A percentile compares a stretch with the other conserved stretches of the same genome.
These are phyloP conservation scores for Sclerotinia subarctica DNA, from an alignment of 2,329 filamentous ascomycete species.

Conservation along the genomic window DNA sequence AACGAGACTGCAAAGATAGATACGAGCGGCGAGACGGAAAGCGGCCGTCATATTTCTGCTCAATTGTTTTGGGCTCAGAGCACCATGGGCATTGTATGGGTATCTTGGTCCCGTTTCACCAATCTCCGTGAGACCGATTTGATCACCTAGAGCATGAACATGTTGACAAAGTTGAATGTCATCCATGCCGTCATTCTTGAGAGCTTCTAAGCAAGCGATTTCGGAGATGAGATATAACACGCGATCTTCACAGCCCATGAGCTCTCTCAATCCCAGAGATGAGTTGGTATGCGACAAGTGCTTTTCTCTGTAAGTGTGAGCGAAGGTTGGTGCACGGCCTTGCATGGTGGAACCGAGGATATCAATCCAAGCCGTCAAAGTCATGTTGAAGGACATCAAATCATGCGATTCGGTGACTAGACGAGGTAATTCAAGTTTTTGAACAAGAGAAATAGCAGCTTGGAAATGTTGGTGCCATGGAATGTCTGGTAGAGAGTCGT, in stretches of 20 bases:
- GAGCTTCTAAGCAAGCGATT: conserved; percentile 89
- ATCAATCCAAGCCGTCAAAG: conserved; percentile 90
- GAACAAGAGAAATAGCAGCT: conserved; percentile 79
- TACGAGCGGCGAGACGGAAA: conserved; percentile 87
- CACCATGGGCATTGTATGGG: conserved; percentile 66
- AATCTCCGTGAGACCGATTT: conserved; percentile 78
- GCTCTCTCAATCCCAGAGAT: conserved; percentile 73
- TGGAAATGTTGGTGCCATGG: conserved; percentile 98
- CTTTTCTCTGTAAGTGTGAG: conserved; percentile 94
- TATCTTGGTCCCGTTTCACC: conserved; percentile 55
- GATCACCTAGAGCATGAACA: conserved; percentile 80
- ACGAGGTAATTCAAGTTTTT: conserved; percentile 76
- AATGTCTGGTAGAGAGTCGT: conserved; percentile 84
- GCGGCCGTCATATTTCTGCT: conserved; percentile 84
- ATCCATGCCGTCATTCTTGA: conserved; percentile 80
- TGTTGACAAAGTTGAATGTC: conserved; percentile 84
- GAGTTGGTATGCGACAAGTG: conserved; percentile 65
- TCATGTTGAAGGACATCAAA: conserved; percentile 78
- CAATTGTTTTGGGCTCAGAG: conserved; percentile 77
- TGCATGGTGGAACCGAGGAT: conserved; percentile 93
- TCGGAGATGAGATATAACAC: conserved; percentile 99
- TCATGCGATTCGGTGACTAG: conserved; percentile 56
- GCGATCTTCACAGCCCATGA: conserved; percentile 96
- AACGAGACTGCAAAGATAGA: conserved; percentile 95
- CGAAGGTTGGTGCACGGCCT: conserved; percentile 80